A percentile compares a stretch with the other conserved stretches of the same genome.
phyloP scores from a whole-genome alignment of 2,329 filamentous ascomycete species.

The Plectosphaerella plurivora region DNA sequence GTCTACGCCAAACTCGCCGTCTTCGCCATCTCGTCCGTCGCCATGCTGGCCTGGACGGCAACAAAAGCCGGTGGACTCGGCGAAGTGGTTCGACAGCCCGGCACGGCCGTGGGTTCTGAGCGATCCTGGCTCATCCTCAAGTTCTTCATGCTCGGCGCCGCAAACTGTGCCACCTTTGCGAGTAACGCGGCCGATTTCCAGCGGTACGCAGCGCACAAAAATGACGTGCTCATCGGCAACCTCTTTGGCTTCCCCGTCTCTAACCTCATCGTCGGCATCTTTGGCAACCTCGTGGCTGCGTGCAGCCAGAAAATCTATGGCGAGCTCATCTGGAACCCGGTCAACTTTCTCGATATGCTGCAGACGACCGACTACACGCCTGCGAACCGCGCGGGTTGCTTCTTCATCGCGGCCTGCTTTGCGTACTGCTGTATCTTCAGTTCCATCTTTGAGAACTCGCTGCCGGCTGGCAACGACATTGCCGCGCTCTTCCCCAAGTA shows the following conservation, averaged over 20 bases:
- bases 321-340: constrained; percentile 16
- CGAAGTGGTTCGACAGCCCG: constrained; percentile 57
- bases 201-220: constrained; percentile 32
- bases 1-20: constrained; percentile 23
- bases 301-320: constrained; percentile 17
- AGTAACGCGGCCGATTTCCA: constrained; percentile 38
- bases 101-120: constrained; percentile 41
- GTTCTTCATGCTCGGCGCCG: constrained; percentile 29
- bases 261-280: constrained; percentile 28
- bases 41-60: constrained; percentile 51
- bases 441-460: constrained; percentile 36
- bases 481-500: constrained; percentile 26
- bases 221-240: constrained; percentile 34
- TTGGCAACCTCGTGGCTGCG: constrained; percentile 33
- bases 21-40: constrained; percentile 29
- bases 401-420: constrained; percentile 35
- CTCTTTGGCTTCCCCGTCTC: constrained; percentile 33
- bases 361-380: constrained; percentile 26
- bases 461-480: constrained; percentile 30
- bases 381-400: constrained; percentile 29
- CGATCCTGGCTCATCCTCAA: constrained; percentile 30
- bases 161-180: constrained; percentile 30
- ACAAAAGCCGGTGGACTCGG: constrained; percentile 71
- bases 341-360: constrained; percentile 27
- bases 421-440: constrained; percentile 37